Percentiles rank a stretch among this genome's conserved stretches.
phyloP scores from a whole-genome alignment of 345 rosid species.

The Turnera subulata region DNA sequence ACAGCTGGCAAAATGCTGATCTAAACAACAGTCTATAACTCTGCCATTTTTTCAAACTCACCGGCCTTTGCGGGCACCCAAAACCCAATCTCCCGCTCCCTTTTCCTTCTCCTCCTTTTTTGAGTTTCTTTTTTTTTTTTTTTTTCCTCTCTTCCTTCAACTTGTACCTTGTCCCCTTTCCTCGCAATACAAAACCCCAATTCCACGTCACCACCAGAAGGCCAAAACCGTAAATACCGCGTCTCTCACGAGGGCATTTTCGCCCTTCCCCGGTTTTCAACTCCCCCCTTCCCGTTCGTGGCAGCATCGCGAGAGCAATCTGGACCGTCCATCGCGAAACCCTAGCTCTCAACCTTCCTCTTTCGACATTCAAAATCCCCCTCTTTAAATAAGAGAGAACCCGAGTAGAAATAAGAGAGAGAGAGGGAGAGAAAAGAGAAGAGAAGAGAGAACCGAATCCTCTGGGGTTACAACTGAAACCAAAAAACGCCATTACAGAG shows the following conservation, averaged over 20 bases:
- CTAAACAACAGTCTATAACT: conserved; percentile 19
- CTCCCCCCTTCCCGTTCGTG: conserved; percentile 1
- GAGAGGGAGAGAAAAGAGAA: background rate
- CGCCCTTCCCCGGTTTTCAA: background rate
- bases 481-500: too few species aligned
- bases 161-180: conserved; percentile 32
- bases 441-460: background rate
- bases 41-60: background rate
- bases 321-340: conserved; percentile 52
- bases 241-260: background rate
- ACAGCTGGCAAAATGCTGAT: conserved; percentile 37
- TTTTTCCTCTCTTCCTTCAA: conserved; percentile 16
- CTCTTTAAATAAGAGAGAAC: too few species aligned
- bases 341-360: conserved; percentile 35
- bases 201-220: too few species aligned
- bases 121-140: background rate
- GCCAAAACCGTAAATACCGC: too few species aligned
- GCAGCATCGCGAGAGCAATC: conserved; percentile 42
- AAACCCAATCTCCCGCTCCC: too few species aligned
- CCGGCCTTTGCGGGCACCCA: conserved; percentile 43
- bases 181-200: conserved; percentile 24
- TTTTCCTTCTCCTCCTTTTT: too few species aligned
- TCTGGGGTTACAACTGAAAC: too few species aligned
- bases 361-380: conserved; percentile 11
- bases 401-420: too few species aligned